Evolutionary conservation across 305 asterid species (phyloP), one percentile per base, ranked within the genome.

Genomic region (Andrographis paniculata): DNA sequence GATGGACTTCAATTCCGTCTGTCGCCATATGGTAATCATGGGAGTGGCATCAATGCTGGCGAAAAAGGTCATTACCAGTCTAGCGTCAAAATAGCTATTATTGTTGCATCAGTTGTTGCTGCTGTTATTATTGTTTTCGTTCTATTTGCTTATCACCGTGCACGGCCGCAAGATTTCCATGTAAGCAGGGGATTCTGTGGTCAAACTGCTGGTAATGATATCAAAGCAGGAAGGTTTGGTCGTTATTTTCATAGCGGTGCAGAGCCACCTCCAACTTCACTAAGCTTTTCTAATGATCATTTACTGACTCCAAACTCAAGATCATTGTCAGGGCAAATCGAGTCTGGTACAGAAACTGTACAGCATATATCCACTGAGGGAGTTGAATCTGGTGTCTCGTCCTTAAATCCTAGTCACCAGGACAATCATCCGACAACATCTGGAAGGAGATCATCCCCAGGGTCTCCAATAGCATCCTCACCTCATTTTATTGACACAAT

Each of bases 241-340:
- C 75, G 82, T 22, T 74, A 73, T 52, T 80, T 83, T 70, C 79
- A 65, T 52, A 67, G 68, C 49, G 64, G 50, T 56, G 49, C 62
- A 5, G 94, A 73, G 42, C 83, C 82, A 1, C 94, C 87, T 40
- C 85, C 80, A 12, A 61, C 80, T 57, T 79, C 85, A 1, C 53
- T 84, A 56, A 88, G 95, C 71, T 82, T 85, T 64, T 89, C 93
- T 58, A 74, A 86, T 48, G 94, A 81, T 66, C 97, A 84, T 74
- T 62, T 88, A 59, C 66, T 87, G 62, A 75, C 92, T 51, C 66
- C 82, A 38, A 79, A 82, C 64, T 76, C 93, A 45, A 79, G 87
- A 69, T 62, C 93, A 20, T 53, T 70, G 68, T 72, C 82, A 9
- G 93, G 89, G 65, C 80, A 73, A 38, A 48, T 72, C 21, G 87